A percentile compares a stretch with the other conserved stretches of the same genome.
phyloP scores from a whole-genome alignment of 306 rosid genomes.

The Quercus gilva region DNA sequence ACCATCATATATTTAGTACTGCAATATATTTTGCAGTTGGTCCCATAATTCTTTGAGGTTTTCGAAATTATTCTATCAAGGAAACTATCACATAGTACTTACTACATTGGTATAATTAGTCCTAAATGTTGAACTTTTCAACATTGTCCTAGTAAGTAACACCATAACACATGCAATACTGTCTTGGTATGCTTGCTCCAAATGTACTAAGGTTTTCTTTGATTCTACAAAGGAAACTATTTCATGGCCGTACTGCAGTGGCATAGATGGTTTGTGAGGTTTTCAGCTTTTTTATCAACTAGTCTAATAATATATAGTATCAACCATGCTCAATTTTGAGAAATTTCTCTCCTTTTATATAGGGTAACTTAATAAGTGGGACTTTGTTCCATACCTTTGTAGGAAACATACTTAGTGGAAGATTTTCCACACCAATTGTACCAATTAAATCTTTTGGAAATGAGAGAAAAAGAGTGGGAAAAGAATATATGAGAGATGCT shows the following conservation, averaged over 20 bases:
- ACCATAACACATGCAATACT: conserved; percentile 2
- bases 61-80: conserved; percentile 17
- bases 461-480: conserved; percentile 9
- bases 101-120: background rate
- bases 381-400: background rate
- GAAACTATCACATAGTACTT: conserved; percentile 17
- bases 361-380: background rate
- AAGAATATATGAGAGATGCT: conserved; percentile 1
- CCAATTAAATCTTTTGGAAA: conserved; percentile 1
- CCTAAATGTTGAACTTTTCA: conserved; percentile 14
- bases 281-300: background rate
- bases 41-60: conserved; percentile 20
- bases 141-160: conserved; percentile 14
- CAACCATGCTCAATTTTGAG: background rate
- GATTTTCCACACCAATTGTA: background rate
- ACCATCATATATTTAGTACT: background rate
- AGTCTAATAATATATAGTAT: background rate
- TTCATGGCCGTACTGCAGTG: background rate
- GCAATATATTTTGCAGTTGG: background rate
- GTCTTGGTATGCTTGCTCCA: background rate
- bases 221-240: conserved; percentile 13
- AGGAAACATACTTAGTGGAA: conserved; percentile 1
- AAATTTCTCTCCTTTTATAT: background rate
- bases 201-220: conserved; percentile 2
- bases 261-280: conserved; percentile 4